Percentiles rank a stretch among this genome's conserved stretches.
These are phyloP conservation scores for Globisporangium takayamanum DNA, from an alignment of 352 stramenopile species.

Conservation along the genomic window DNA sequence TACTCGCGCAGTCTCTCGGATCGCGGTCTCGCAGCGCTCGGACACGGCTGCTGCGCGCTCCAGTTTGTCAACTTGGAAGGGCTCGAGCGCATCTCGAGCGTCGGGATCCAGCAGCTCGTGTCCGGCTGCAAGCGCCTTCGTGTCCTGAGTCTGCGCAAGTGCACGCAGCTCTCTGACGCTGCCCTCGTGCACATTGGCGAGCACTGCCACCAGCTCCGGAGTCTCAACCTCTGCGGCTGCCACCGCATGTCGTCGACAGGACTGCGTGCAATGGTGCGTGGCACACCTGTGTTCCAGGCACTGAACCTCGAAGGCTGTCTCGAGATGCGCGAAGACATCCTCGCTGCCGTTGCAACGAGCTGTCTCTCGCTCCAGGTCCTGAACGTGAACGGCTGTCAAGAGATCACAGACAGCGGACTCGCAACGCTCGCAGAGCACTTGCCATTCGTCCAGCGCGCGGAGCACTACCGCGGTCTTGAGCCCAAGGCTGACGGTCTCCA, in stretches of 20 bases:
- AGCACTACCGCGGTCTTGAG: constrained; percentile 53
- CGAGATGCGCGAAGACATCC: constrained; percentile 63
- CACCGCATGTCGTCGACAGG: constrained; percentile 51
- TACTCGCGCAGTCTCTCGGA: constrained; percentile 55
- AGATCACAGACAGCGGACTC: constrained; percentile 72
- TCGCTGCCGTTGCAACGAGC: constrained; percentile 41
- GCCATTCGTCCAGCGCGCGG: constrained; percentile 53
- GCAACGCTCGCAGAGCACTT: constrained; percentile 60
- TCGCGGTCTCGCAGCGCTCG: constrained; percentile 43
- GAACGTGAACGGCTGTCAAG: constrained; percentile 66
- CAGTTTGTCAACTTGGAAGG: constrained; percentile 78
- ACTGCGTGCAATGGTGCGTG: constrained; percentile 38
- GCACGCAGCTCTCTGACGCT: constrained; percentile 50
- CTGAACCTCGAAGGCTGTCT: constrained; percentile 66
- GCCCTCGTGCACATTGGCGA: constrained; percentile 42
- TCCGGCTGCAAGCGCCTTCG: constrained; percentile 45
- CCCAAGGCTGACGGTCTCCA: constrained; percentile 39
- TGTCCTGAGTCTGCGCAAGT: constrained; percentile 56
- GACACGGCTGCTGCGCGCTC: constrained; percentile 36
- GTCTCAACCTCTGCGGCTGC: constrained; percentile 58
- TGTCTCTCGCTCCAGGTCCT: constrained; percentile 58
- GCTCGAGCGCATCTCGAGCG: constrained; percentile 44
- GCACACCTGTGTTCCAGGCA: constrained; percentile 47
- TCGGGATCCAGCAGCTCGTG: constrained; percentile 37
- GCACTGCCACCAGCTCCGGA: constrained; percentile 39